Conservation (phyloP, 306 rosid species). For the Arachis stenosperma region DNA sequence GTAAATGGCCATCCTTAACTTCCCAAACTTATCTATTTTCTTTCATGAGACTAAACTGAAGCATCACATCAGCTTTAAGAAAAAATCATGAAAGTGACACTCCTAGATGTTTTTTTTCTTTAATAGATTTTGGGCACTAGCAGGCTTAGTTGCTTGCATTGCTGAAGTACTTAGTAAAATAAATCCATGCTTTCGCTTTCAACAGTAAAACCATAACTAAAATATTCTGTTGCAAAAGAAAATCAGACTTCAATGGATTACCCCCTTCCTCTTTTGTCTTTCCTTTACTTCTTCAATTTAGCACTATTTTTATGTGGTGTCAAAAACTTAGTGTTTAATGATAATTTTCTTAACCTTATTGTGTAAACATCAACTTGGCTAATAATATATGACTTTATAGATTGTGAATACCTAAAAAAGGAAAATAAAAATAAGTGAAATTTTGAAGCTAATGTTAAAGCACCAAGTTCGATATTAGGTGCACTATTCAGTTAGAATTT, state of each 20-base stretch:
- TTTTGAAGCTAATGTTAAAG: background rate
- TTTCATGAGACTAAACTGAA: conserved; percentile 27
- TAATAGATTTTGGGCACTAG: background rate
- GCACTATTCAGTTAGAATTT: background rate
- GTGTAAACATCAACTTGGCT: too few relatives aligned
- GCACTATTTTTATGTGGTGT: background rate
- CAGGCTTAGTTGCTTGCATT: conserved; percentile 32
- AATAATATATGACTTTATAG: too few relatives aligned
- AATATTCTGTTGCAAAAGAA: background rate
- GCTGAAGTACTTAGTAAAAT: background rate
- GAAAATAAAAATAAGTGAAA: background rate
- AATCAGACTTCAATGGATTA: background rate
- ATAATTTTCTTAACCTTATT: too few relatives aligned
- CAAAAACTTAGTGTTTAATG: too few relatives aligned
- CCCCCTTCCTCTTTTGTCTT: background rate
- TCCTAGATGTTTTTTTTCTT: background rate
- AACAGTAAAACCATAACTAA: conserved; percentile 12
- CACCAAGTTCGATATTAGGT: background rate
- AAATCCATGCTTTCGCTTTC: conserved; percentile 19
- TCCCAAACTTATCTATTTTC: conserved; percentile 10
- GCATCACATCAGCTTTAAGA: conserved; percentile 14
- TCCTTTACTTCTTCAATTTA: too few relatives aligned
- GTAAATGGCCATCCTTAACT: conserved; percentile 35
- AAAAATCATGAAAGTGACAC: background rate
- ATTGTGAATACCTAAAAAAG: background rate